A percentile compares a stretch with the other conserved stretches of the same genome.
Evolutionary conservation across 2,329 filamentous ascomycete genomes (phyloP).

Genomic region (Clarireedia hainanense): DNA sequence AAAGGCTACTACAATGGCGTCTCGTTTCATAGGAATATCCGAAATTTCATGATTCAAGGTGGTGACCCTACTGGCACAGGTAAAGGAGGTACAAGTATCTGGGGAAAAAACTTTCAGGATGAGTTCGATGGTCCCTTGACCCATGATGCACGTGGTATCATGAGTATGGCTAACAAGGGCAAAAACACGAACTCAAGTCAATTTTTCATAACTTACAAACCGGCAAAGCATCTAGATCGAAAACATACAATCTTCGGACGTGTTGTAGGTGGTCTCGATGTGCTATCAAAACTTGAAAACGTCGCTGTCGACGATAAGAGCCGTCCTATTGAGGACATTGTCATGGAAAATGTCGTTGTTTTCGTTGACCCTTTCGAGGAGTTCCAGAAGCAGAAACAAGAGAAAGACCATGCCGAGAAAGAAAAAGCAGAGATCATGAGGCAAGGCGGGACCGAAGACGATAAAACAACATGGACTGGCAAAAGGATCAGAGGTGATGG

Average conservation of each 20-base stretch:
- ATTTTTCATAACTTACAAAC: slow-evolving; percentile 87
- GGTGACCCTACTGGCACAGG: slow-evolving; percentile 92
- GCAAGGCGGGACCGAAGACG: slow-evolving; percentile 72
- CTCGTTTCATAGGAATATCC: slow-evolving; percentile 86
- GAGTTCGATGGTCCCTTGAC: slow-evolving; percentile 84
- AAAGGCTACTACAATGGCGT: slow-evolving; percentile 84
- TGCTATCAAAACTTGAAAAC: slow-evolving; percentile 68
- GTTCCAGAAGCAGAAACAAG: slow-evolving; percentile 68
- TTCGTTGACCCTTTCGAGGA: slow-evolving; percentile 95
- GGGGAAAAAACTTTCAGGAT: slow-evolving; percentile 91
- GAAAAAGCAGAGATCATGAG: slow-evolving; percentile 53
- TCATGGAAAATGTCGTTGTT: slow-evolving; percentile 75
- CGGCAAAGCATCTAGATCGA: slow-evolving; percentile 76
- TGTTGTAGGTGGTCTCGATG: slow-evolving; percentile 68
- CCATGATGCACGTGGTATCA: slow-evolving; percentile 71
- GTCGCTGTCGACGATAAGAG: slow-evolving; percentile 68
- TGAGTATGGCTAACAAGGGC: slow-evolving; percentile 97
- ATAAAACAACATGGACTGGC: slow-evolving; percentile 90
- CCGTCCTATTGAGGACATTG: slow-evolving; percentile 67
- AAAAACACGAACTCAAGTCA: slow-evolving; percentile 96
- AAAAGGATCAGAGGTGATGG: slow-evolving; percentile 72
- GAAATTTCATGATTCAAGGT: slow-evolving; percentile 96
- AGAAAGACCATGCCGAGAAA: slow-evolving; percentile 50
- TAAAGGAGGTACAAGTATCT: slow-evolving; percentile 80
- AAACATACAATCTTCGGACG: slow-evolving; percentile 97